These are phyloP conservation scores for Brassica nigra DNA, from an alignment of 345 rosid species.

Conservation along the genomic window DNA sequence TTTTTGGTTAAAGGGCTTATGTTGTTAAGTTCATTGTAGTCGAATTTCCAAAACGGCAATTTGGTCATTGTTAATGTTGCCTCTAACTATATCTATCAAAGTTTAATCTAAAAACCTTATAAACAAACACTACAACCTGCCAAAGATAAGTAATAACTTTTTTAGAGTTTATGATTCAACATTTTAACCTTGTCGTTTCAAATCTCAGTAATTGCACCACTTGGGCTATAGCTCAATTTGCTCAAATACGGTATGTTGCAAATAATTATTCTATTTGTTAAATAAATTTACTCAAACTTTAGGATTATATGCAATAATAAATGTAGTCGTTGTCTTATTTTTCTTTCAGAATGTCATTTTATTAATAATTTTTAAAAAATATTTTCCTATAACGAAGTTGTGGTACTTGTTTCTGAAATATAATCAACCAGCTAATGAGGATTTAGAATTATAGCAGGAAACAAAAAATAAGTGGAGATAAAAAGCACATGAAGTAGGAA, in stretches of 20 bases:
- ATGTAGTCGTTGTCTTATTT: neutral
- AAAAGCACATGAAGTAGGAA: conserved; percentile 37
- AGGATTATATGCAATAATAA: neutral
- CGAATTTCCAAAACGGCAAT: neutral
- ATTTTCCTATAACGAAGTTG: neutral
- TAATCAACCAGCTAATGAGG: neutral
- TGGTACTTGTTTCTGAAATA: neutral
- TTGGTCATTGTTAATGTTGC: neutral
- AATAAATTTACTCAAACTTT: neutral
- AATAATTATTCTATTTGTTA: neutral
- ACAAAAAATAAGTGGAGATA: conserved; percentile 4
- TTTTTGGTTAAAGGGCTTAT: neutral
- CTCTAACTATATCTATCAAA: neutral
- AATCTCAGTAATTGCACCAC: neutral
- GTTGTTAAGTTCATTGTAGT: neutral
- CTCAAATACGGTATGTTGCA: neutral
- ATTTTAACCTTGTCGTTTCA: neutral
- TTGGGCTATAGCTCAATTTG: neutral
- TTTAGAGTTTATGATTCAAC: neutral
- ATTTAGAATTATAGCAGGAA: neutral
- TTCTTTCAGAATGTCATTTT: neutral
- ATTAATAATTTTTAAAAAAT: neutral
- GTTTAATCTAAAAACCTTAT: neutral
- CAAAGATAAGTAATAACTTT: neutral
- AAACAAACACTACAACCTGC: neutral